Evolutionary conservation across 371 early-diverging fungal species (phyloP).

Genomic region (Saksenaea oblongispora): DNA sequence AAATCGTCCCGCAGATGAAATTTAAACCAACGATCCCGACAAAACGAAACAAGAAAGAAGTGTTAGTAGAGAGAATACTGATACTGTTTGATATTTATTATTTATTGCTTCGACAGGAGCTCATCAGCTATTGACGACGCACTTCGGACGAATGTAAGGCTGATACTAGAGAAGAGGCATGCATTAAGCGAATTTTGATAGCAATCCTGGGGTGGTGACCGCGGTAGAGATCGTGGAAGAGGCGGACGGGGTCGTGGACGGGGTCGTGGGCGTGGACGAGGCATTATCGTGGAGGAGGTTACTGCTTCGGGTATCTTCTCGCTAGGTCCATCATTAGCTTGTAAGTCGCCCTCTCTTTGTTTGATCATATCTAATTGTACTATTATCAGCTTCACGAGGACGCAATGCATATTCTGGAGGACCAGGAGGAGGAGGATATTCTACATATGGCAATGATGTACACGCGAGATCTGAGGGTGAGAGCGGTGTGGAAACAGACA

Average conservation of each 20-base stretch:
- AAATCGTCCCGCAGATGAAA: constrained; percentile 49
- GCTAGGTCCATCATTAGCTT: constrained; percentile 59
- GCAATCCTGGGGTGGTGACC: constrained; percentile 29
- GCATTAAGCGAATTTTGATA: constrained; percentile 1
- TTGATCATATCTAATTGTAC: background rate
- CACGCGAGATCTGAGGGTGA: constrained; percentile 24
- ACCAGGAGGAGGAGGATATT: constrained; percentile 33
- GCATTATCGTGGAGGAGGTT: constrained; percentile 30
- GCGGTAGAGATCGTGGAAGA: constrained; percentile 42
- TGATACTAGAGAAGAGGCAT: background rate
- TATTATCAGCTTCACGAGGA: constrained; percentile 11
- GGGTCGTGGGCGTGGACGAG: constrained; percentile 38
- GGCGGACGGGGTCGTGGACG: constrained; percentile 44
- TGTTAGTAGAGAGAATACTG: constrained; percentile 35
- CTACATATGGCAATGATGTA: constrained; percentile 36
- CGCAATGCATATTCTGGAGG: constrained; percentile 15
- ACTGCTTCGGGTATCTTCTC: constrained; percentile 73
- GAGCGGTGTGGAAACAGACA: constrained; percentile 28
- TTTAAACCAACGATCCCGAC: constrained; percentile 67
- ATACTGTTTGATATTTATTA: background rate
- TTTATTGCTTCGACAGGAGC: constrained; percentile 16
- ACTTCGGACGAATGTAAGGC: constrained; percentile 15
- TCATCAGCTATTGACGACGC: constrained; percentile 45
- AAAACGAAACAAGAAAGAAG: constrained; percentile 65
- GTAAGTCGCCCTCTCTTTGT: constrained; percentile 13